Evolutionary conservation across 768 basidiomycete genomes (phyloP), one percentile per base, ranked within the genome.

Genomic region (Xerocomus brunneocitrinus): DNA sequence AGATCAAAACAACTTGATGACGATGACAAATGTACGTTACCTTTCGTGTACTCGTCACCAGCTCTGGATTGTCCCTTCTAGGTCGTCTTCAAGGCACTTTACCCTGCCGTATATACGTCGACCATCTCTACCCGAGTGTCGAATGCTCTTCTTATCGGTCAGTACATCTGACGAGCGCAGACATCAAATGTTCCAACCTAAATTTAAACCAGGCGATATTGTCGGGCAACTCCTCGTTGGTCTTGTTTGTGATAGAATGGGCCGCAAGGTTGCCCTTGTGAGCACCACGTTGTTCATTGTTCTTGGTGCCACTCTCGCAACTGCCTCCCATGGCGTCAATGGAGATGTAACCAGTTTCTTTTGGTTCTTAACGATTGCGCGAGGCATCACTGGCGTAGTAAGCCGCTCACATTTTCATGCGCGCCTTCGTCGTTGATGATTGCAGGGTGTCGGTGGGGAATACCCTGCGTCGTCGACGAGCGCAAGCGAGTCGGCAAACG

Each of bases 341-440:
- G 81, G 81, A 58, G 81, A 76, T 56, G 71, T 71, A 24, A 62
- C 70, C 39, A 85, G 84, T 22, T 71, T 88, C 43, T 83, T 88
- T 62, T 90, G 88, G 88, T 84, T 83, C 66, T 66, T 89, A 61
- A 87, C 86, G 0, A 66, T 88, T 56, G 82, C 86, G n/a, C 74
- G 87, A 51, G 88, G 87, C 36, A 75, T 88, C 35, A 85, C 84
- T 27, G 85, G 85, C 22, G 68, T 85, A 40, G 83, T 84, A 56
- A 62, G 79, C 66, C 24, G 38, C 41, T 38, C 39, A 39, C 19
- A 30, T n/a, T 40, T 31, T 25, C 16, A 31, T 6, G 3, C 13
- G 28, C 46, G 27, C 19, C 41, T 52, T 35, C 52, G 6, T 44
- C 44, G 36, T 40, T 50, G 41, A 58, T 38, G 38, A n/a, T 47